Base-by-base conservation (phyloP, 2,329 filamentous ascomycete species). In the Aspergillus sp. region DNA sequence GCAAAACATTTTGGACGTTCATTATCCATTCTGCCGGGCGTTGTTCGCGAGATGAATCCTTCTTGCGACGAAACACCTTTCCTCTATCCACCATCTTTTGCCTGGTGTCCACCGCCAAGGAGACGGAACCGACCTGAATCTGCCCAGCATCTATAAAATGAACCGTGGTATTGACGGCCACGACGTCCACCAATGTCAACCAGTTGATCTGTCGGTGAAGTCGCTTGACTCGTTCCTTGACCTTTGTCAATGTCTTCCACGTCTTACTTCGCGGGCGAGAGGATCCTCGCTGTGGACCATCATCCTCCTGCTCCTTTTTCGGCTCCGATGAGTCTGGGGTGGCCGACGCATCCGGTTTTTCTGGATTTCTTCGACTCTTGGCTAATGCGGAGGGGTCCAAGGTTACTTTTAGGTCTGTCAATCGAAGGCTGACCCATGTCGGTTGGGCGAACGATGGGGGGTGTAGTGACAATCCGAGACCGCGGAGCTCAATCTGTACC, bases 361-460 rank as follows among this genome's bases (percentile, higher is more conserved):
- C 50, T 41, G 40, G 33, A 11, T 51, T 50, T 27, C 45, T 39
- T 44, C 58, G 59, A 40, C 53, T 46, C 44, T 55, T 61, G 27
- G 53, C 55, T 34, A 93, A 67, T 38, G 81, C 78, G 47, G 79
- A 78, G 37, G 90, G 73, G 61, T 98, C 88, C 35, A 97, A 66
- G 0, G 88, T 94, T 40, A 98, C 77, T 39, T 83, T 86, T 39
- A 96, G 74, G 62, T 96, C 93, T 58, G 82, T 88, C 47, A 98
- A 70, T 7, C 93, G 87, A 40, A 98, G 76, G 64, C 90, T 97
- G 57, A 95, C 74, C 90, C 91, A 97, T 50, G 94, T 97, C 36
- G 93, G 93, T 65, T 97, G 90, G 37, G 91, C 89, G 68, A 98
- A 97, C 5, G 93, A 97, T 9, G 93, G 93, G 5, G 90, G 83